Base-by-base conservation (phyloP, 805 yeast species). In the Zygoascus ofunaensis region DNA sequence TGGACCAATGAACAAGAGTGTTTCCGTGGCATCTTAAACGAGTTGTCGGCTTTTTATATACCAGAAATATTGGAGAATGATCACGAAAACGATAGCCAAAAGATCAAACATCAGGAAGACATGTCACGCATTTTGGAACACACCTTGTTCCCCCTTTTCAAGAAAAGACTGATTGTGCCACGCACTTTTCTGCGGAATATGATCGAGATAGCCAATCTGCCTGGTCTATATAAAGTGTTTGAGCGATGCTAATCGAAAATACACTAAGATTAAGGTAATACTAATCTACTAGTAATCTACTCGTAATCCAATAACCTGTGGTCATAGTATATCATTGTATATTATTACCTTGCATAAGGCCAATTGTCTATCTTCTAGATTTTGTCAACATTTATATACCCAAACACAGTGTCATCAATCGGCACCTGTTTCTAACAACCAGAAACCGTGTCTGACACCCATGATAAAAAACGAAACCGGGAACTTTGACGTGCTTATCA, bases 211-310 rank as follows among this genome's bases (percentile, higher is more conserved):
- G 97, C 98, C 0, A 87, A 81, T 58, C 62, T 92, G 24, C 97
- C 97, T 1, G 95, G 95, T 0, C 66, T 92, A 45, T 92, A 92
- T 62, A 76, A 72, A 55, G 94, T 94, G 3, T 92, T 92, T 68
- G 98, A 92, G 65, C 71, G 98, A 59, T 92, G 98, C 40, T 63
- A 35, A 36, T 4, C 17, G 21, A 10, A 4, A 8, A 5, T 18
- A 15, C 7, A 7, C 39, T 18, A 32, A 12, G 32, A 14, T 26
- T 26, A 8, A 26, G 12, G 32, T 14, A 8, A 14, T 26, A 14
- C 32, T 14, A 21, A n/a, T n/a, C n/a, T n/a, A n/a, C n/a, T n/a
- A n/a, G n/a, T n/a, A n/a, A n/a, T n/a, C n/a, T n/a, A n/a, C n/a
- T n/a, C n/a, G n/a, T n/a, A n/a, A n/a, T n/a, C n/a, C n/a, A n/a